These are phyloP conservation scores for Apiospora hydei DNA, from an alignment of 2,329 filamentous ascomycete genomes.

Conservation along the genomic window DNA sequence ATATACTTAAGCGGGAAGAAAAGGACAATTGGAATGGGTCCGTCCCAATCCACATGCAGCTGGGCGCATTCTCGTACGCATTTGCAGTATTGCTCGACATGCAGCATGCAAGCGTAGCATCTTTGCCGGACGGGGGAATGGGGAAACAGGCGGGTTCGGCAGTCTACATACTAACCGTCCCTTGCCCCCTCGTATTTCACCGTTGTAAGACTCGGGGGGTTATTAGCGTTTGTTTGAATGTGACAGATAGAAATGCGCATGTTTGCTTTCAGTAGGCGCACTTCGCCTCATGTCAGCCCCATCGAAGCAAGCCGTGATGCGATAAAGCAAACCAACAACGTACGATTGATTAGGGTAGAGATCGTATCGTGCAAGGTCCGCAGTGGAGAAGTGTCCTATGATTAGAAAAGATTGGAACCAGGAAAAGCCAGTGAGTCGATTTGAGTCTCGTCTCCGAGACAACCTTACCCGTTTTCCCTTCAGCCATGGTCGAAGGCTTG, in stretches of 20 bases:
- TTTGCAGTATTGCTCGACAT: not conserved
- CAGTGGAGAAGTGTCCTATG: conserved; percentile 4
- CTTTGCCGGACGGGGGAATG: conserved; percentile 4
- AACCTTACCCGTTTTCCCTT: not conserved
- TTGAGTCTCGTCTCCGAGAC: not conserved
- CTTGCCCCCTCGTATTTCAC: conserved; percentile 3
- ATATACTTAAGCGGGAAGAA: not conserved
- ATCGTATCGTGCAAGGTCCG: not conserved
- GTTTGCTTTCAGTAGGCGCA: not conserved
- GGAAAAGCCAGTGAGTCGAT: not conserved
- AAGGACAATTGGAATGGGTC: not conserved
- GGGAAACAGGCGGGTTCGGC: not conserved
- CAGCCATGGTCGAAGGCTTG: not conserved
- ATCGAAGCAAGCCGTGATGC: not conserved
- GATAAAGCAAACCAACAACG: not conserved
- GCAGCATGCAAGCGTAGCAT: not conserved
- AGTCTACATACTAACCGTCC: not conserved
- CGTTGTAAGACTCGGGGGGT: not conserved
- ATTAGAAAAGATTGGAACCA: not conserved
- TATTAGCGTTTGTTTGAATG: not conserved
- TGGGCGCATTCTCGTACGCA: not conserved
- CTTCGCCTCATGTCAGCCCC: conserved; percentile 14
- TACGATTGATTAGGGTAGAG: not conserved
- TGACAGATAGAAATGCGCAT: not conserved
- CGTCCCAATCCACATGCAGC: not conserved